Evolutionary conservation across 1,284 basidiomycete genomes (phyloP).

Genomic region (Hemileia vastatrix): DNA sequence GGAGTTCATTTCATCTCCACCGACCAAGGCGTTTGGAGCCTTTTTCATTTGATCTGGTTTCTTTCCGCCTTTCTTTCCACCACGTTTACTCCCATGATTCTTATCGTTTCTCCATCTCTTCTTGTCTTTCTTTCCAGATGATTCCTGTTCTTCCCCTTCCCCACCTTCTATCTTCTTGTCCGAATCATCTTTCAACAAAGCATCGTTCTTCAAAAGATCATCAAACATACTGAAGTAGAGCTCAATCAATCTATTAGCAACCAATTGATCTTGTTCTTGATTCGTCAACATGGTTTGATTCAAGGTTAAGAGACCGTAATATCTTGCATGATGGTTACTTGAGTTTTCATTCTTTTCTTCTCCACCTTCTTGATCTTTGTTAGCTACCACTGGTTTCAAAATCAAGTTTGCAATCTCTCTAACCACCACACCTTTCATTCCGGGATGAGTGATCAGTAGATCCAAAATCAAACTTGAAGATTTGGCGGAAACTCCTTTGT

Average conservation of each 20-base stretch:
- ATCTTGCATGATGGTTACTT: slow-evolving; percentile 58
- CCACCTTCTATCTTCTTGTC: too few relatives aligned
- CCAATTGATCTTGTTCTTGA: slow-evolving; percentile 60
- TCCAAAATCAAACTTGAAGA: slow-evolving; percentile 82
- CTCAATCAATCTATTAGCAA: slow-evolving; percentile 74
- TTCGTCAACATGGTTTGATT: slow-evolving; percentile 83
- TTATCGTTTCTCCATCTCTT: too few relatives aligned
- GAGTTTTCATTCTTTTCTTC: slow-evolving; percentile 41
- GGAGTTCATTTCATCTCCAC: slow-evolving; percentile 61
- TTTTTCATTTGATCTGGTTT: slow-evolving; percentile 39
- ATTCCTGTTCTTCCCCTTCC: too few relatives aligned
- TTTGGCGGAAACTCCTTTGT: slow-evolving; percentile 77
- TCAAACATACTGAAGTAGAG: slow-evolving; percentile 94
- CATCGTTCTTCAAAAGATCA: slow-evolving; percentile 70
- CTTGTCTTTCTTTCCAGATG: too few relatives aligned
- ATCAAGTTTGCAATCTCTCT: slow-evolving; percentile 75
- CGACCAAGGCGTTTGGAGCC: slow-evolving; percentile 44
- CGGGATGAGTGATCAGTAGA: slow-evolving; percentile 78
- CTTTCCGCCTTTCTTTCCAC: slow-evolving; percentile 44
- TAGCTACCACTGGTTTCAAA: too few relatives aligned
- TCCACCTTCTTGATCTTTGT: slow-evolving; percentile 43
- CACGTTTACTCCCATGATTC: slow-evolving; percentile 29
- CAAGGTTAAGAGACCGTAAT: slow-evolving; percentile 87
- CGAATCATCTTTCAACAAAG: too few relatives aligned
- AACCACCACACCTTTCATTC: slow-evolving; percentile 84